Conservation (phyloP, 768 basidiomycete species). For the Candolleomyces aberdarensis region DNA sequence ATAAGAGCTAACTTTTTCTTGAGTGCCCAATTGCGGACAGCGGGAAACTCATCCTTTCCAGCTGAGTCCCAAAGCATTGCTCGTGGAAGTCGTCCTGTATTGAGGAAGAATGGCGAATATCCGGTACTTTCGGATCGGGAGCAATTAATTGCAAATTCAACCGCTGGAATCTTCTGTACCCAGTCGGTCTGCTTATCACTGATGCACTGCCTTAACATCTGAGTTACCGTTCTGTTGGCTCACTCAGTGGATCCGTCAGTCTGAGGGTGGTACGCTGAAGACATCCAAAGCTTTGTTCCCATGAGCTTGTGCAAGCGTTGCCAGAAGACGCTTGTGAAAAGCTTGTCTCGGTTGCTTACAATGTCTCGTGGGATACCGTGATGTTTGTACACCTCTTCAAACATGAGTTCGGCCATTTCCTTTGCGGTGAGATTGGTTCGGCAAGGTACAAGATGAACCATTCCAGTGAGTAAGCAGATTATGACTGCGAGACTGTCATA, state of each 20-base stretch:
- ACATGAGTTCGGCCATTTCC: conserved; percentile 10
- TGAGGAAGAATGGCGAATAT: conserved; percentile 6
- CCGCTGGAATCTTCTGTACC: conserved; percentile 7
- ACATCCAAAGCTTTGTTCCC: conserved; percentile 4
- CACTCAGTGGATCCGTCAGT: conserved; percentile 6
- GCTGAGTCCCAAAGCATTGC: conserved; percentile 8
- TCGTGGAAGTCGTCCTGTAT: conserved; percentile 4
- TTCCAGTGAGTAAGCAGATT: conserved; percentile 16
- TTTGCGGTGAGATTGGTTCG: conserved; percentile 2
- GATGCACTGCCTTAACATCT: conserved; percentile 9
- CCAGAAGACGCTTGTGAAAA: conserved; percentile 13
- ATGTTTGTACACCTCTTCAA: conserved; percentile 5
- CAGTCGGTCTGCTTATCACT: conserved; percentile 4
- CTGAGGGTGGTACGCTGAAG: conserved; percentile 6
- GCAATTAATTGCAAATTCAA: conserved; percentile 12
- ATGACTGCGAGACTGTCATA: conserved; percentile 12
- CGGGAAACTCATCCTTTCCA: not conserved
- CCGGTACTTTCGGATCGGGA: conserved; percentile 5
- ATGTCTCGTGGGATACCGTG: conserved; percentile 10
- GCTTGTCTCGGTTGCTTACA: not conserved
- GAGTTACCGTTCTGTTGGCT: conserved; percentile 10
- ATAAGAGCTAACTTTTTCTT: conserved; percentile 5
- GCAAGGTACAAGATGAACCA: conserved; percentile 9
- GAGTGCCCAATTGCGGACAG: conserved; percentile 3
- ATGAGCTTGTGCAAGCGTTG: conserved; percentile 2